A percentile compares a stretch with the other conserved stretches of the same genome.
Conservation (phyloP, 2,329 filamentous ascomycete genomes). For the Talaromyces islandicus region DNA sequence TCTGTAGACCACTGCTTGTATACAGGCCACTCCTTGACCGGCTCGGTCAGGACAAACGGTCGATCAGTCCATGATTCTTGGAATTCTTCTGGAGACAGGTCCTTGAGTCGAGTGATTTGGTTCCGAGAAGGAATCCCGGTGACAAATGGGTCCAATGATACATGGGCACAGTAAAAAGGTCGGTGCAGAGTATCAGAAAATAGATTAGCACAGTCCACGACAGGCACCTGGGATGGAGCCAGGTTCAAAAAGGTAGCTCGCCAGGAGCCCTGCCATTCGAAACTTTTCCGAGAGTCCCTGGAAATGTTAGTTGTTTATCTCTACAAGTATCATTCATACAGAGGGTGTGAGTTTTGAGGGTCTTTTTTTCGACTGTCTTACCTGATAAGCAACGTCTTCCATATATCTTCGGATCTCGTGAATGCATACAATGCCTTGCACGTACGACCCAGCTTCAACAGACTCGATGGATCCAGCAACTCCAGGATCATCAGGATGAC, state of each 20-base stretch:
- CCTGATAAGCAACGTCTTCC: constrained; percentile 79
- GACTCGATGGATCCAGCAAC: constrained; percentile 56
- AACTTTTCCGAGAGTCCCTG: constrained; percentile 25
- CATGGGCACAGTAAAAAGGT: constrained; percentile 82
- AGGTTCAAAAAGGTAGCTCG: constrained; percentile 67
- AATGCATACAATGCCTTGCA: constrained; percentile 87
- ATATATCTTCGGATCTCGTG: constrained; percentile 75
- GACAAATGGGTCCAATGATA: constrained; percentile 60
- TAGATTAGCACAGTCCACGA: constrained; percentile 67
- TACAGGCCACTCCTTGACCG: constrained; percentile 75
- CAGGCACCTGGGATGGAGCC: constrained; percentile 46
- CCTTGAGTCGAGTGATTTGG: constrained; percentile 61
- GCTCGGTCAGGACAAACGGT: constrained; percentile 81
- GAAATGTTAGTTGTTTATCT: not conserved
- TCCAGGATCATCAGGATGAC: constrained; percentile 71
- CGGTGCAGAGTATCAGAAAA: constrained; percentile 88
- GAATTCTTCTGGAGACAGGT: constrained; percentile 69
- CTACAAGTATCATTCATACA: not conserved
- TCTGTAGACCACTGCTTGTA: constrained; percentile 68
- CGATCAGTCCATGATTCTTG: constrained; percentile 66
- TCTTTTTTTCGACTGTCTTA: constrained; percentile 48
- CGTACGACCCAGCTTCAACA: constrained; percentile 65
- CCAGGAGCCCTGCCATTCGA: constrained; percentile 78
- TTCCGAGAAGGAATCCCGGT: constrained; percentile 67
- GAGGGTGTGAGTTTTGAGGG: too few species aligned